phyloP scores from a whole-genome alignment of 805 yeast genomes.

The Candida ulmi region DNA sequence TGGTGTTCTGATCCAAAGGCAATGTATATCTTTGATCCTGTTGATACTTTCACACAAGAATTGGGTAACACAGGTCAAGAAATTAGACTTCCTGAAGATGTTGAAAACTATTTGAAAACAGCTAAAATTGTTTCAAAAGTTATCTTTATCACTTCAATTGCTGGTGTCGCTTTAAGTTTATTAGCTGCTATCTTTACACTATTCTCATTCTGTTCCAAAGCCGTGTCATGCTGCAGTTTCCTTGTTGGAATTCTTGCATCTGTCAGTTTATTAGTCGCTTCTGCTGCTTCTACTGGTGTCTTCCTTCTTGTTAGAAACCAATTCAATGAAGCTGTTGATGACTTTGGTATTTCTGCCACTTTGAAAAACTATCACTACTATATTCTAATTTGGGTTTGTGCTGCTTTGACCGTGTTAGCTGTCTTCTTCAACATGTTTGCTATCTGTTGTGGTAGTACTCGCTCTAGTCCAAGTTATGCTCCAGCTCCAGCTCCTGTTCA shows the following conservation, averaged over 20 bases:
- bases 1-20: slow-evolving; percentile 51
- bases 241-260: slow-evolving; percentile 38
- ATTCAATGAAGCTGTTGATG: slow-evolving; percentile 41
- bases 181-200: slow-evolving; percentile 37
- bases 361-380: slow-evolving; percentile 43
- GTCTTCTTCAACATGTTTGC: slow-evolving; percentile 28
- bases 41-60: slow-evolving; percentile 24
- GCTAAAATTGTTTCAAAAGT: slow-evolving; percentile 47
- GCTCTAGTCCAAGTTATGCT: slow-evolving; percentile 1
- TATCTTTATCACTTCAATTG: slow-evolving; percentile 49
- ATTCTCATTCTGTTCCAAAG: slow-evolving; percentile 40
- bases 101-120: slow-evolving; percentile 39
- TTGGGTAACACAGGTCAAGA: slow-evolving; percentile 18
- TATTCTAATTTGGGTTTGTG: slow-evolving; percentile 62
- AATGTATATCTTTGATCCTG: slow-evolving; percentile 54
- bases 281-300: slow-evolving; percentile 61
- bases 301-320: slow-evolving; percentile 42
- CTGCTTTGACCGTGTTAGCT: slow-evolving; percentile 39
- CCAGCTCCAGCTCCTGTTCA: slow-evolving; percentile 6
- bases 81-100: slow-evolving; percentile 44
- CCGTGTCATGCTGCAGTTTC: slow-evolving; percentile 39
- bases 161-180: slow-evolving; percentile 41
- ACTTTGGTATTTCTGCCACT: slow-evolving; percentile 50
- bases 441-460: slow-evolving; percentile 35
- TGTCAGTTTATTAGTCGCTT: slow-evolving; percentile 33